Base-by-base conservation (phyloP, 2,329 filamentous ascomycete genomes). In the Zasmidium citrigriseum region DNA sequence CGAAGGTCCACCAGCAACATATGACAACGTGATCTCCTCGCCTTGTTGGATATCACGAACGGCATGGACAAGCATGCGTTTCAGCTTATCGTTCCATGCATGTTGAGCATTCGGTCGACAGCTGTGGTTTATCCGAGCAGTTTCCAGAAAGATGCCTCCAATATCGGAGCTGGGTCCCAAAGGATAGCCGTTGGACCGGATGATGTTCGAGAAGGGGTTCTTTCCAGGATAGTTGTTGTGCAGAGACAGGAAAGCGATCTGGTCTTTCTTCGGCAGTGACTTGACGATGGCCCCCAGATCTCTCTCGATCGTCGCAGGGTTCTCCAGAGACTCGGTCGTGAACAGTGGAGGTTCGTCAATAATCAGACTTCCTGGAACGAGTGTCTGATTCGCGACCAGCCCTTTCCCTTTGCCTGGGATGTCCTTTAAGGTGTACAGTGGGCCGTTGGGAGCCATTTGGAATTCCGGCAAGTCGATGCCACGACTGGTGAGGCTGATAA, bases 321-420 rank as follows among this genome's bases (percentile, higher is more conserved):
- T 67, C 52, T 29, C 41, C 9, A 68, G 59, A 22, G 57, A 55
- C 22, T 58, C 61, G 20, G 66, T 66, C 2, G 68, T 75, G 60
- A 80, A 66, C 44, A 78, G 64, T 2, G 76, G 72, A 4, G 66
- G 57, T 66, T 80, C 77, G 18, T 64, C 72, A 25, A 80, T 61
- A 54, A 80, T 75, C 23, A 73, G 67, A 9, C 73, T 77, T 46
- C 76, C 77, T 57, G 65, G 73, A 2, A 67, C 55, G 56, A 80
- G 77, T 48, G 72, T 61, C 21, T 59, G 50, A 5, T 44, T 69
- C 10, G 77, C 76, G 49, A 79, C 59, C 5, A 80, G 68, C 7
- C 76, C 76, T 70, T 72, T 73, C 1, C 78, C 77, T 67, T 74
- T 77, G 18, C 70, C 74, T 16, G 61, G 62, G 10, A 66, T 56